These are phyloP conservation scores for Sporisorium reilianum DNA, from an alignment of 1,284 basidiomycete species.

Conservation along the genomic window DNA sequence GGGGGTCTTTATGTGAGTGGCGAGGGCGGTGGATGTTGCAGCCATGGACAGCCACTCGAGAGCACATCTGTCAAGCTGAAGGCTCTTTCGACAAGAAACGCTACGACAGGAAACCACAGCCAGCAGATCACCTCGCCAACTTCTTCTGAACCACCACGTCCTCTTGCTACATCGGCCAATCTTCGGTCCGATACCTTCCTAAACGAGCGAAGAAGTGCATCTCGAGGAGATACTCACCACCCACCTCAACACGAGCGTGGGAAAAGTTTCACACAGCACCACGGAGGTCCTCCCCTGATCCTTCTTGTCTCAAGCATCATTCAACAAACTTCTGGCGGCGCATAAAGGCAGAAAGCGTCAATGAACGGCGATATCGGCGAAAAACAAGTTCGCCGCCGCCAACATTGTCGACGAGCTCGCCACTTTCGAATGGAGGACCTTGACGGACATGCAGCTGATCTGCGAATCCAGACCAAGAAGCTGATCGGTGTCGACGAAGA, in stretches of 20 bases:
- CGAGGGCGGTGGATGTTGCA: too few relatives aligned
- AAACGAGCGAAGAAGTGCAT: neutral
- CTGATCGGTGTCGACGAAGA: too few relatives aligned
- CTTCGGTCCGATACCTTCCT: neutral
- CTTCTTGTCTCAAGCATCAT: neutral
- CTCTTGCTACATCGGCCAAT: neutral
- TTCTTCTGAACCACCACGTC: neutral
- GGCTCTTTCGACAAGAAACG: too few relatives aligned
- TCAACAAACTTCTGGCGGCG: neutral
- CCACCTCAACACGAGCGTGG: neutral
- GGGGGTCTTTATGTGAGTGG: neutral
- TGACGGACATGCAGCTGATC: neutral
- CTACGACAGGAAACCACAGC: too few relatives aligned
- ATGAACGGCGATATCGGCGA: too few relatives aligned
- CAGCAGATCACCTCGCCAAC: too few relatives aligned
- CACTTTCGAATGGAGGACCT: conserved; percentile 1
- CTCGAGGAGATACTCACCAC: neutral
- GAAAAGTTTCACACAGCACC: neutral
- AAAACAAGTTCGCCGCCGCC: neutral
- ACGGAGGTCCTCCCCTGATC: neutral
- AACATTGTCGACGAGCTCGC: too few relatives aligned
- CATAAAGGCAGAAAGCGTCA: neutral
- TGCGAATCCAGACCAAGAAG: too few relatives aligned
- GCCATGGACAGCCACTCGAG: too few relatives aligned
- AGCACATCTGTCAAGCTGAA: too few relatives aligned